Base-by-base conservation (phyloP, 2,329 filamentous ascomycete species). In the Amylocarpus encephaloides region DNA sequence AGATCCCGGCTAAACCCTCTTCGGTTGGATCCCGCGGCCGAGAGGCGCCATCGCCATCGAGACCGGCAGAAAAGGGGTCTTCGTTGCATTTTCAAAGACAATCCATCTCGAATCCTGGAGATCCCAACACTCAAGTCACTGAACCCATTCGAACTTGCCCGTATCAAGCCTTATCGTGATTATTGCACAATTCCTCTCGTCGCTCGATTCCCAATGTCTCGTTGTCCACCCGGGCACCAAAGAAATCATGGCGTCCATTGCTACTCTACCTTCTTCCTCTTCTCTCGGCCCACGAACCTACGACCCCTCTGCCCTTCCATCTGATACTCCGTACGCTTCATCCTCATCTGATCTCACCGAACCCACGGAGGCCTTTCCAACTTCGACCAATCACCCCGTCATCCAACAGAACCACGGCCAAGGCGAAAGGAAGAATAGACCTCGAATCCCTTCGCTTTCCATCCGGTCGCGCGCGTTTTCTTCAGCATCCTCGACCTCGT, bases 321-420 rank as follows among this genome's bases (percentile, higher is more conserved):
- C 56, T 62, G 64, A 65, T 48, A 64, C 64, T 57, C 53, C 54
- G 52, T 51, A 56, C 54, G 62, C 60, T 59, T 64, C 62, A 59
- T 45, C 41, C 48, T 44, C 62, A 61, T 61, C 59, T 49, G 55
- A 62, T 58, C 53, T 56, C 52, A 46, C 41, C 46, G 12, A 43
- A n/a, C 45, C 50, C 46, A 34, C 49, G 41, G 48, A 54, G 44
- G 35, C 43, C 45, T 49, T 47, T 47, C 51, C 51, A 44, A 38
- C 43, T 11, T 46, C 33, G 7, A 41, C 54, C 54, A 53, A 33
- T 19, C 50, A 49, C 32, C 34, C 49, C 6, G 35, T 38, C 44
- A 42, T 30, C 50, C 53, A 51, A 51, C 53, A 54, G 15, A 30
- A 35, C 15, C 43, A 48, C 29, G n/a, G 44, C 12, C 55, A 51